These are phyloP conservation scores for Ophiostoma piceae DNA, from an alignment of 2,329 filamentous ascomycete species.

Conservation along the genomic window DNA sequence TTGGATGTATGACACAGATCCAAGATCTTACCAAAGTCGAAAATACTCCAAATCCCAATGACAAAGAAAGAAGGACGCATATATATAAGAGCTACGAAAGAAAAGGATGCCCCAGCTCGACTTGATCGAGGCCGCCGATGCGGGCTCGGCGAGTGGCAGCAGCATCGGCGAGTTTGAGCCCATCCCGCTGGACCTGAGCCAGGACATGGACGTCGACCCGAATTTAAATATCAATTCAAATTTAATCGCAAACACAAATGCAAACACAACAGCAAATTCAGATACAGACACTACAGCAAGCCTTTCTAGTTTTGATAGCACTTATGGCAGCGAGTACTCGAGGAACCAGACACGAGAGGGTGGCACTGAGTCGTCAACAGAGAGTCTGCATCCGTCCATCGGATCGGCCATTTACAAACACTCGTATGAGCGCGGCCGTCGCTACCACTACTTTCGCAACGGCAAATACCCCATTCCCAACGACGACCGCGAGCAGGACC, in stretches of 20 bases:
- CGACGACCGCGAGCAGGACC: constrained; percentile 42
- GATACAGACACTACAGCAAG: not conserved
- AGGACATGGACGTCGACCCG: not conserved
- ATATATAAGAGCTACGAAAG: not conserved
- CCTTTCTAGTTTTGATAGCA: not conserved
- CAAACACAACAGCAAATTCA: not conserved
- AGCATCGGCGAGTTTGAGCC: constrained; percentile 22
- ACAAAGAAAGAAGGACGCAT: not conserved
- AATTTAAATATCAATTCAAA: not conserved
- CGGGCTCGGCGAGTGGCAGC: constrained; percentile 12
- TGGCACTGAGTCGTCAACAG: not conserved
- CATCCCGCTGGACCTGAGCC: constrained; percentile 20
- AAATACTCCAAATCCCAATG: not conserved
- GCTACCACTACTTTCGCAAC: constrained; percentile 42
- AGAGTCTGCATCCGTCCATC: constrained; percentile 18
- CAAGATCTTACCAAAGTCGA: not conserved
- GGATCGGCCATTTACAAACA: constrained; percentile 23
- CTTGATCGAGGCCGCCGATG: not conserved
- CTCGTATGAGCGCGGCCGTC: constrained; percentile 27
- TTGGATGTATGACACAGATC: not conserved
- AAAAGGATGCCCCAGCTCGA: not conserved
- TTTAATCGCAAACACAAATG: not conserved
- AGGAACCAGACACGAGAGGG: not conserved
- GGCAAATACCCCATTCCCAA: constrained; percentile 46
- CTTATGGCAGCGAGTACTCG: not conserved